Base-by-base conservation (phyloP, 768 basidiomycete genomes). In the Phylloporus arenicola region DNA sequence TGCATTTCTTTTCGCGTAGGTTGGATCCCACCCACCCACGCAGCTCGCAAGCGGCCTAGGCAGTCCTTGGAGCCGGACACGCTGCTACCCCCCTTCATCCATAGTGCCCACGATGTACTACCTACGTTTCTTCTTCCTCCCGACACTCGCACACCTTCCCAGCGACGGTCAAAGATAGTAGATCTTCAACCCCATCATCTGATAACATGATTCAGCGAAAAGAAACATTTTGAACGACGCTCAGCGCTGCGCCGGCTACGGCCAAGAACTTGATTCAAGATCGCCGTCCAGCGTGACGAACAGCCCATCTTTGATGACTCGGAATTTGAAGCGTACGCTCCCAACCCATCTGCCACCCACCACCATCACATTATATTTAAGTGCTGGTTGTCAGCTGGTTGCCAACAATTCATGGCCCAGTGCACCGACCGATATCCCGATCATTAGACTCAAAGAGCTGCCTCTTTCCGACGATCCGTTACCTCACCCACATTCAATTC, bases 381-480 rank as follows among this genome's bases (percentile, higher is more conserved):
- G 96, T 48, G 89, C 90, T 47, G 96, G 95, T 19, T 96, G 93
- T 71, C 83, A 75, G 64, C 77, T 98, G 47, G 91, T 87, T 12
- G 81, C 80, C 13, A 87, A 94, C 70, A 90, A 92, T 64, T 77
- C 88, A 10, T 99, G 95, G 95, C 82, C 89, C 16, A 75, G 62
- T 41, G 94, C 94, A 0, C 92, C 92, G 0, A 68, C 67, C 20
- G 68, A 80, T 38, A 70, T 83, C 30, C 86, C 88, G 38, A 94
- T 99, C 69, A 84, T 97, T 60, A 96, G 96, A 6, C 78, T 99
- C 68, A 99, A 99, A 75, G 96, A 98, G 64, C 82, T 98, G n/a
- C 83, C 87, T 20, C 81, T 73, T 47, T 94, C 92, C 37, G 76
- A 80, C 41, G 83, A 83, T 30, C 88, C 95, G 19, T 74, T 99